A percentile compares a stretch with the other conserved stretches of the same genome.
phyloP scores from a whole-genome alignment of 2,329 filamentous ascomycete species.

The Cercospora janseana region DNA sequence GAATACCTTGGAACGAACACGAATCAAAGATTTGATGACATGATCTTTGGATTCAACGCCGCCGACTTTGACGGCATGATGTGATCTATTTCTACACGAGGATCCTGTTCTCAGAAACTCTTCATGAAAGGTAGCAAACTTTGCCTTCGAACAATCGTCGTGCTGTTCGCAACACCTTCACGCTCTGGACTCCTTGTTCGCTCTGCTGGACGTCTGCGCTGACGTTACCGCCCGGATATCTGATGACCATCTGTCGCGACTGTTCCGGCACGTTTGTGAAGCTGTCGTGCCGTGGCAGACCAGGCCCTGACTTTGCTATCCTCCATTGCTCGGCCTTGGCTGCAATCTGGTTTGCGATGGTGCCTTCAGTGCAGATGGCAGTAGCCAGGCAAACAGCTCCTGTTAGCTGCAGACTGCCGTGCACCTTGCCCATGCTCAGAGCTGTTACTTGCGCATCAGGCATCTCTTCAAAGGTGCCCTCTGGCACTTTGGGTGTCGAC shows the following conservation, averaged over 20 bases:
- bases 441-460: constrained; percentile 29
- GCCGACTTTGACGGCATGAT: constrained; percentile 26
- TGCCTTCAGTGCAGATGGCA: constrained; percentile 35
- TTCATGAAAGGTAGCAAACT: constrained; percentile 24
- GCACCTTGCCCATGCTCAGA: constrained; percentile 38
- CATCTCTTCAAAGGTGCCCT: background rate
- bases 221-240: constrained; percentile 34
- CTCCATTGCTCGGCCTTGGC: background rate
- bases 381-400: constrained; percentile 37
- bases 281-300: background rate
- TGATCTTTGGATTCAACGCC: constrained; percentile 39
- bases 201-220: constrained; percentile 29
- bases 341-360: constrained; percentile 29
- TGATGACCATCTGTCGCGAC: constrained; percentile 26
- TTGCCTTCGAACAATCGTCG: constrained; percentile 28
- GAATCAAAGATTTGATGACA: constrained; percentile 31
- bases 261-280: constrained; percentile 8
- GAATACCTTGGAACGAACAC: background rate
- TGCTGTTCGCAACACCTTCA: constrained; percentile 27
- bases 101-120: background rate
- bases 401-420: constrained; percentile 38
- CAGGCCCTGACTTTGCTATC: background rate
- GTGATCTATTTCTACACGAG: background rate
- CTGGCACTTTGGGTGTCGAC: constrained; percentile 15
- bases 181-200: constrained; percentile 28